Evolutionary conservation across 495 filamentous ascomycete genomes (phyloP).

Genomic region (Recurvomyces mirabilis): DNA sequence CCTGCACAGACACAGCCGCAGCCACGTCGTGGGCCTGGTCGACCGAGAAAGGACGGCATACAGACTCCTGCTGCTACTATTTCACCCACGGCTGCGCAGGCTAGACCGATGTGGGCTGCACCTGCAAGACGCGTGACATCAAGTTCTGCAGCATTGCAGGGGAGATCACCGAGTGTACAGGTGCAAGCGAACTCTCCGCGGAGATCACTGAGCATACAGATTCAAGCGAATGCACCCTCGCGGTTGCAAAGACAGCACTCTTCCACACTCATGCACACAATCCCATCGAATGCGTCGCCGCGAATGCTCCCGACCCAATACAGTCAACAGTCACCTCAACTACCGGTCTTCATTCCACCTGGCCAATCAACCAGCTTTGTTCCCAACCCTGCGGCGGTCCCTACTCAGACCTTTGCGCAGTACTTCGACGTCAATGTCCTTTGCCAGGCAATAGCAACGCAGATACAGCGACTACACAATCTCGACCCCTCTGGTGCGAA

Average conservation of each 20-base stretch:
- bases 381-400: background rate
- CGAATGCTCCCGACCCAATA: background rate
- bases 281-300: background rate
- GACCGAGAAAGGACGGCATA: background rate
- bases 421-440: background rate
- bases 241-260: background rate
- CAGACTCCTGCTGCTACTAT: too few relatives aligned
- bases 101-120: too few relatives aligned
- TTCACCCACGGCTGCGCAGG: too few relatives aligned
- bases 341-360: background rate
- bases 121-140: too few relatives aligned
- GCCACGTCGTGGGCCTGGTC: slow-evolving; percentile 4
- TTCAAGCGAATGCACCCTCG: background rate
- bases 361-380: background rate
- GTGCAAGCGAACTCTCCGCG: too few relatives aligned
- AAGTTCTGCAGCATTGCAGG: too few relatives aligned
- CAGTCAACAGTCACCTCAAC: background rate
- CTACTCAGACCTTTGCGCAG: background rate
- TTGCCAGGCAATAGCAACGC: background rate
- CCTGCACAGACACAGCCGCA: background rate
- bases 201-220: background rate
- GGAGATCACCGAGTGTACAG: too few relatives aligned
- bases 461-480: background rate
- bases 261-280: background rate
- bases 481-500: too few relatives aligned